These are phyloP conservation scores for Mortierella hygrophila DNA, from an alignment of 192 early-diverging fungal genomes.

Conservation along the genomic window DNA sequence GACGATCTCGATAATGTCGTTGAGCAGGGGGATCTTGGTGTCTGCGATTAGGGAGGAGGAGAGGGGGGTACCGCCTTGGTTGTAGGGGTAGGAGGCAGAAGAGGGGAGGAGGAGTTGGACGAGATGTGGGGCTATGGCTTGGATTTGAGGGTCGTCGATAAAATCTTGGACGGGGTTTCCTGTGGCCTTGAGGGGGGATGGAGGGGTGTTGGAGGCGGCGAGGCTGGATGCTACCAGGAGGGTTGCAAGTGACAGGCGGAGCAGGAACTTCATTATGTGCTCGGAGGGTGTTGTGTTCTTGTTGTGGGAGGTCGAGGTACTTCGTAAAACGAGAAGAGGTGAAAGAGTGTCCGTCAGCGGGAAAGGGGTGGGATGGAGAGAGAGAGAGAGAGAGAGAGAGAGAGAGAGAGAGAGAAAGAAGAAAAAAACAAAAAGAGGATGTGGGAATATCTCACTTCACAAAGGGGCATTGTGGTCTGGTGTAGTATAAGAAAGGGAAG, in stretches of 20 bases:
- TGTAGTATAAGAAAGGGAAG: background rate
- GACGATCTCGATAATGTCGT: constrained; percentile 22
- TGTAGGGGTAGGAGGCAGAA: background rate
- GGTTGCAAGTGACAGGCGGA: constrained; percentile 6
- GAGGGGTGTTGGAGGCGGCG: background rate
- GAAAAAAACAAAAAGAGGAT: background rate
- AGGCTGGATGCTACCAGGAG: background rate
- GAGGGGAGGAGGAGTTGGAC: background rate
- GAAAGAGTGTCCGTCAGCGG: background rate
- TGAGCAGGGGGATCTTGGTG: constrained; percentile 6
- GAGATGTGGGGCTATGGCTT: constrained; percentile 12
- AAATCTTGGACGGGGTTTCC: background rate
- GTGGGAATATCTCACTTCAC: background rate
- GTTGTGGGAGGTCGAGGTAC: background rate
- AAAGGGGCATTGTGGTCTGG: background rate
- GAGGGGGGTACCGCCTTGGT: background rate
- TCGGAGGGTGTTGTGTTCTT: background rate
- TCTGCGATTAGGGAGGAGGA: background rate
- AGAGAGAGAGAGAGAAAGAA: background rate
- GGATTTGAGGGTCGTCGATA: constrained; percentile 1
- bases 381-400: background rate
- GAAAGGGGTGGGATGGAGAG: background rate
- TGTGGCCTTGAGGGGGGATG: background rate
- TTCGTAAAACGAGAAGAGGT: background rate
- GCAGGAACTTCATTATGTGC: constrained; percentile 17